Base-by-base conservation (phyloP, 805 yeast genomes). In the Kluyveromyces starmeri region DNA sequence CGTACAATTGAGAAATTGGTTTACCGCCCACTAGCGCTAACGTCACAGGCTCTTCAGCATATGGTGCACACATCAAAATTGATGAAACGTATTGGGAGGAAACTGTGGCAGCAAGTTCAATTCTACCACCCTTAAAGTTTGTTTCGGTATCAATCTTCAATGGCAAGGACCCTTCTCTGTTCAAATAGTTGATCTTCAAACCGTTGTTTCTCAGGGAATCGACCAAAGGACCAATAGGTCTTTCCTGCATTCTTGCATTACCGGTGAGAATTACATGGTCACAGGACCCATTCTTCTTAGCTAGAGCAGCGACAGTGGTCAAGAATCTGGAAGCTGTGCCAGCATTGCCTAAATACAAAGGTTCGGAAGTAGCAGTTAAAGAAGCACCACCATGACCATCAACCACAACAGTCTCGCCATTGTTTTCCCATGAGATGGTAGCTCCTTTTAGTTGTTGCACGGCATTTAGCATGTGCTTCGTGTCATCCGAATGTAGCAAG, bases 61-160 rank as follows among this genome's bases (percentile, higher is more conserved):
- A 92, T 32, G 98, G 98, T 23, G 98, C 97, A 61, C 95, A 83
- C 95, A 92, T 86, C 51, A 92, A 71, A 37, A 92, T 71, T 0
- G 97, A 89, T 1, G 97, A 88, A 29, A 92, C 98, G 50, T 92
- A 92, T 60, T 92, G 98, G 10, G 97, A 92, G 1, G 97, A 88
- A 28, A 92, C 83, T 4, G 97, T 88, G 15, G 98, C 98, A 26
- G 89, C 89, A 31, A 92, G 69, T 59, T 88, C 96, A 43, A 92
- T 85, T 44, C 83, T 67, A 15, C 98, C 98, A 53, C 98, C 98
- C 44, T 71, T 68, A 45, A 89, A 71, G 8, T 83, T 81, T 16
- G 67, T 62, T 13, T 83, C 83, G 26, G 94, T 76, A 37, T 67
- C 51, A 26, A 88, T 75, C 34, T 71, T 69, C 50, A 92, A 65